These are phyloP conservation scores for Boletus pseudo-olivaceus DNA, from an alignment of 768 basidiomycete genomes.

Conservation along the genomic window DNA sequence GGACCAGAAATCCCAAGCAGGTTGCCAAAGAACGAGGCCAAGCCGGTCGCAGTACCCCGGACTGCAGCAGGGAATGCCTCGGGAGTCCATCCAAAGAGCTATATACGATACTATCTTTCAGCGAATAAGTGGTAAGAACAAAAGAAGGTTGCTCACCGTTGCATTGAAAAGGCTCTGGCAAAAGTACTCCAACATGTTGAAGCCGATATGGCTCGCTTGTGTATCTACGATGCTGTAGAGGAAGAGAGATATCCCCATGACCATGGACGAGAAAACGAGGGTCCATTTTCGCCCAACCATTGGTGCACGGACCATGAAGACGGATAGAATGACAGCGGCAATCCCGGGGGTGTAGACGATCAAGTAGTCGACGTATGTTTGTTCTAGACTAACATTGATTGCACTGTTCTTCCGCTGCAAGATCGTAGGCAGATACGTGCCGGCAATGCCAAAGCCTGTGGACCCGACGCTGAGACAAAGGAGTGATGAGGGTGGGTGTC, in stretches of 20 bases:
- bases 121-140: no score
- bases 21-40: constrained; percentile 1
- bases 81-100: not conserved
- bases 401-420: constrained; percentile 13
- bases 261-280: constrained; percentile 12
- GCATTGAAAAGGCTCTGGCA: constrained; percentile 9
- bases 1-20: not conserved
- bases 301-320: constrained; percentile 13
- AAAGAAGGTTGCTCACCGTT: not conserved
- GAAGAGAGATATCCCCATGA: constrained; percentile 4
- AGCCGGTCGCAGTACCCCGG: not conserved
- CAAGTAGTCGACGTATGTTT: constrained; percentile 13
- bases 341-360: constrained; percentile 7
- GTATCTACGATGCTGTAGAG: constrained; percentile 10
- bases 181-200: constrained; percentile 9
- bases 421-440: constrained; percentile 7
- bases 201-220: constrained; percentile 8
- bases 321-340: not conserved
- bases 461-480: not conserved
- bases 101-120: not conserved
- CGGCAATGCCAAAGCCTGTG: constrained; percentile 4
- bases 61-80: no score
- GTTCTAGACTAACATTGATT: constrained; percentile 1
- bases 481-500: not conserved
- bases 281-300: constrained; percentile 17